Conservation (phyloP, 495 filamentous ascomycete genomes). For the Aspergillus avenaceus region DNA sequence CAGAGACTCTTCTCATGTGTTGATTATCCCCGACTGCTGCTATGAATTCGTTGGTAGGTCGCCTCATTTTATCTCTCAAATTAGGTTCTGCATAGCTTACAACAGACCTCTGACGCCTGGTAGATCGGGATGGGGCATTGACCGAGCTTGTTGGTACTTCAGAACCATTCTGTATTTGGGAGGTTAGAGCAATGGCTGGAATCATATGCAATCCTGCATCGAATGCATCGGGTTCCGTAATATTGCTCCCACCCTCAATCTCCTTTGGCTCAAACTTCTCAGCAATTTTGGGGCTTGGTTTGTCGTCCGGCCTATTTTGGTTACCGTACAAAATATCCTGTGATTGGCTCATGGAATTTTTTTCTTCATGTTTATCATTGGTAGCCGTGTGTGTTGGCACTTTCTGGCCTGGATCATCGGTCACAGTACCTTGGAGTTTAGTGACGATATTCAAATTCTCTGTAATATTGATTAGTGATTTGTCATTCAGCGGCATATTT, state of each 20-base stretch:
- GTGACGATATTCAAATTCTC: slow-evolving; percentile 51
- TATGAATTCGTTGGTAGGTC: slow-evolving; percentile 68
- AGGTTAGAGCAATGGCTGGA: background rate
- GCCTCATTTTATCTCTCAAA: slow-evolving; percentile 81
- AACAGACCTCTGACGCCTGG: slow-evolving; percentile 58
- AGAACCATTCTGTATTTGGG: background rate
- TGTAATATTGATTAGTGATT: slow-evolving; percentile 28
- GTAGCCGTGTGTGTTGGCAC: background rate
- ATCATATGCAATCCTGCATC: background rate
- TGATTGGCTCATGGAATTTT: background rate
- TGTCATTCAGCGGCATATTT: background rate
- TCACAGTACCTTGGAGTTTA: background rate
- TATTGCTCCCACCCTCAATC: background rate
- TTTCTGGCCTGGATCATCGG: background rate
- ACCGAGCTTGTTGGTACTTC: slow-evolving; percentile 9
- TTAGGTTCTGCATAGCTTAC: slow-evolving; percentile 87
- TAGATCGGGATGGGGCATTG: slow-evolving; percentile 51
- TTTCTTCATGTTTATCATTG: background rate
- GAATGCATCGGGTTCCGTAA: background rate
- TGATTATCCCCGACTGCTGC: slow-evolving; percentile 63
- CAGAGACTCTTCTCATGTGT: slow-evolving; percentile 33
- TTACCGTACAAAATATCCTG: background rate
- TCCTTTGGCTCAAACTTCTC: background rate
- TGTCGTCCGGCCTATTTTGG: background rate
- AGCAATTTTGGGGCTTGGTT: background rate